These are phyloP conservation scores for Cercophora newfieldiana DNA, from an alignment of 495 filamentous ascomycete genomes.

Conservation along the genomic window DNA sequence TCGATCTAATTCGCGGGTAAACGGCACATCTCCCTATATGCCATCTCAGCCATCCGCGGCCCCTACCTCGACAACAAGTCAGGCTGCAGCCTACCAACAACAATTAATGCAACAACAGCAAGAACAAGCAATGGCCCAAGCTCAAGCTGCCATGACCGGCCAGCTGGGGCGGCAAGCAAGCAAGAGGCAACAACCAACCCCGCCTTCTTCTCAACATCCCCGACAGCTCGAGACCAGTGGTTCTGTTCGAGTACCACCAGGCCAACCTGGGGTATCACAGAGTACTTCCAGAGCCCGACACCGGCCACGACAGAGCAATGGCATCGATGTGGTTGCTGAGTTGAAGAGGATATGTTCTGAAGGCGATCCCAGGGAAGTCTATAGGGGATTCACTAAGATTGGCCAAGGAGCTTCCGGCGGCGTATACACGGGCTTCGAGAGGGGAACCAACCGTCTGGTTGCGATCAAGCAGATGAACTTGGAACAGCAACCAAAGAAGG, in stretches of 20 bases:
- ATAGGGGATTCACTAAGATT: conserved; percentile 88
- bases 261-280: conserved; percentile 42
- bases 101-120: conserved; percentile 67
- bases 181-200: conserved; percentile 59
- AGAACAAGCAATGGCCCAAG: conserved; percentile 72
- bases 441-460: conserved; percentile 78
- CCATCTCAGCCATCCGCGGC: conserved; percentile 33
- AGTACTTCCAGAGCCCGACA: conserved; percentile 68
- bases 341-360: conserved; percentile 86
- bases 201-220: conserved; percentile 55
- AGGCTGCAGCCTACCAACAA: conserved; percentile 64
- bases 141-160: conserved; percentile 60
- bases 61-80: conserved; percentile 34
- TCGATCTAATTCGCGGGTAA: conserved; percentile 54
- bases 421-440: conserved; percentile 89
- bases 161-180: conserved; percentile 64
- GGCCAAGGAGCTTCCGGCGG: conserved; percentile 96
- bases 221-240: conserved; percentile 57
- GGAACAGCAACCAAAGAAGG: conserved; percentile 97
- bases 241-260: conserved; percentile 50
- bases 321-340: conserved; percentile 77
- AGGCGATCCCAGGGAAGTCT: conserved; percentile 83
- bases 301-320: conserved; percentile 66
- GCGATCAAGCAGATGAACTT: conserved; percentile 99
- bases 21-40: conserved; percentile 48